These are phyloP conservation scores for Otatea glauca DNA, from an alignment of 176 grass and related monocot species.

Conservation along the genomic window DNA sequence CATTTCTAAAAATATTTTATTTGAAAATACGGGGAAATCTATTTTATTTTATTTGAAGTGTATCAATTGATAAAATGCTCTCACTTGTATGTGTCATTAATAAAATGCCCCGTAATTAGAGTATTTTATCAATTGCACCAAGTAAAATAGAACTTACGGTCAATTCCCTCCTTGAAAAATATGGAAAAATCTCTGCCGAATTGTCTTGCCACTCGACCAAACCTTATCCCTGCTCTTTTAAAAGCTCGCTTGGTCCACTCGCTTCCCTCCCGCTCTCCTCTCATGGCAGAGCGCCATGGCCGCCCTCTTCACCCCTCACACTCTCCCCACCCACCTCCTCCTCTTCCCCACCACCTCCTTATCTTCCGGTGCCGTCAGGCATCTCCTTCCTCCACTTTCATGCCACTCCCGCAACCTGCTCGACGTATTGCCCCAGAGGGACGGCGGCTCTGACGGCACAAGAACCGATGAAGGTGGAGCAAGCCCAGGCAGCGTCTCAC, in stretches of 20 bases:
- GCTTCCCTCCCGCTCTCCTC: background rate
- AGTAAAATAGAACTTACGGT: too few species aligned
- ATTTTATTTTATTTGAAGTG: too few species aligned
- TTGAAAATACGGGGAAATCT: too few species aligned
- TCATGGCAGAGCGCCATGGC: conserved; percentile 58
- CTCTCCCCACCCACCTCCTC: conserved; percentile 12
- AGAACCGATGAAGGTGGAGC: conserved; percentile 8
- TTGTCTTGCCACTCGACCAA: background rate
- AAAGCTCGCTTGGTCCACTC: conserved; percentile 31
- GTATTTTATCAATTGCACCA: too few species aligned
- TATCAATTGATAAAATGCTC: too few species aligned
- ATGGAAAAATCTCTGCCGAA: background rate
- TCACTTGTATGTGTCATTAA: too few species aligned
- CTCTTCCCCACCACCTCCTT: conserved; percentile 1
- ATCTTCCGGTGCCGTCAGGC: background rate
- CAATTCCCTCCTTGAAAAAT: too few species aligned
- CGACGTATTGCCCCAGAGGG: conserved; percentile 21
- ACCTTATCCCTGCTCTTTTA: conserved; percentile 40
- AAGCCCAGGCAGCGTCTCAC: background rate
- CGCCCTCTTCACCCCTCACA: conserved; percentile 16
- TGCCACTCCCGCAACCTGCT: conserved; percentile 3
- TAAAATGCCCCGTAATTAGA: too few species aligned
- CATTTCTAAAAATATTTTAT: too few species aligned
- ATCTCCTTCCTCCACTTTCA: background rate
- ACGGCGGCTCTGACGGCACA: background rate